These are phyloP conservation scores for Bipolaris bicolor DNA, from an alignment of 2,329 filamentous ascomycete species.

Conservation along the genomic window DNA sequence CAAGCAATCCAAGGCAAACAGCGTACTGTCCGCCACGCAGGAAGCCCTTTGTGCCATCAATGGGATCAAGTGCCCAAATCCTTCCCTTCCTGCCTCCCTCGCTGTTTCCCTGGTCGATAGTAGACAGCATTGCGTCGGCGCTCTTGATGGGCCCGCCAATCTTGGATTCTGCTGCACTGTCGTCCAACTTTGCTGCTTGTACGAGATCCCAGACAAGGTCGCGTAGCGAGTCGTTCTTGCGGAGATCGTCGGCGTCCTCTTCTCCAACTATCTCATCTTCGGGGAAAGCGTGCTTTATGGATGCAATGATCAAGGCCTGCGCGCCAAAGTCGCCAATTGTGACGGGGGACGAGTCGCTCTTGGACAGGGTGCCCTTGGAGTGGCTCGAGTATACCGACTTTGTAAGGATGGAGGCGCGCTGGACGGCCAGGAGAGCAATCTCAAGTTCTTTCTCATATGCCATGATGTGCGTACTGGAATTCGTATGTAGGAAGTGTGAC, in stretches of 20 bases:
- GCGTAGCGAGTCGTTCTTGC: slow-evolving; percentile 71
- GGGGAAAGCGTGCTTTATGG: slow-evolving; percentile 88
- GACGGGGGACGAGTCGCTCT: slow-evolving; percentile 94
- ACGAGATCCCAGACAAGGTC: slow-evolving; percentile 86
- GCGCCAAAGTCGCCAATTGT: slow-evolving; percentile 98
- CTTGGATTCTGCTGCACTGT: slow-evolving; percentile 67
- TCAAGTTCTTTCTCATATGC: slow-evolving; percentile 77
- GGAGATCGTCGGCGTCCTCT: slow-evolving; percentile 84
- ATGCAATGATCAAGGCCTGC: slow-evolving; percentile 92
- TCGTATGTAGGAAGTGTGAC: slow-evolving; percentile 16
- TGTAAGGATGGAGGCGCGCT: slow-evolving; percentile 77
- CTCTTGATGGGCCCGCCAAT: slow-evolving; percentile 73
- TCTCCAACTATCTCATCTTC: slow-evolving; percentile 91
- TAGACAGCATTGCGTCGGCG: slow-evolving; percentile 67
- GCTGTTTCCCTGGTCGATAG: slow-evolving; percentile 67
- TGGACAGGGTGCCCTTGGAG: slow-evolving; percentile 91
- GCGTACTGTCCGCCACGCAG: slow-evolving; percentile 95
- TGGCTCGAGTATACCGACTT: slow-evolving; percentile 84
- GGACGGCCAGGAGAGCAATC: slow-evolving; percentile 85
- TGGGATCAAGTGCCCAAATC: slow-evolving; percentile 96
- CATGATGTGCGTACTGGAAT: slow-evolving; percentile 40
- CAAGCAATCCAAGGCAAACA: slow-evolving; percentile 88
- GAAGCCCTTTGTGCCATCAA: slow-evolving; percentile 98
- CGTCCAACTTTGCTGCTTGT: slow-evolving; percentile 70
- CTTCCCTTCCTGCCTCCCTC: slow-evolving; percentile 74